Evolutionary conservation across 2,329 filamentous ascomycete genomes (phyloP).

Genomic region (Myriosclerotinia curreyana): DNA sequence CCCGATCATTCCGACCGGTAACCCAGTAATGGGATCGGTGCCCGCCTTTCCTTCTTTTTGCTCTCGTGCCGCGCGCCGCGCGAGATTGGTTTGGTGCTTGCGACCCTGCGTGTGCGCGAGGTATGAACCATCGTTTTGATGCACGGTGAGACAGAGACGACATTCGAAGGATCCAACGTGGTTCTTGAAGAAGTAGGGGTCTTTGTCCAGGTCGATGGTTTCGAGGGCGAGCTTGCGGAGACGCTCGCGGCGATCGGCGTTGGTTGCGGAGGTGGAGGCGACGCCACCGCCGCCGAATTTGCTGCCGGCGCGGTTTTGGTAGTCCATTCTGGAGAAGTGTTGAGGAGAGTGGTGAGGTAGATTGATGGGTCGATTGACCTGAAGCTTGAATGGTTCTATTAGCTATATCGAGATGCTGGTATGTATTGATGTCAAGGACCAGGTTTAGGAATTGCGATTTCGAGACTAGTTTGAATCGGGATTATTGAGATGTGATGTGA

Average conservation of each 20-base stretch:
- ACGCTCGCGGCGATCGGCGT: constrained; percentile 94
- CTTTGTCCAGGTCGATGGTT: constrained; percentile 98
- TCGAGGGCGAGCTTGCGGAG: constrained; percentile 97
- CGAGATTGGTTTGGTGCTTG: constrained; percentile 98
- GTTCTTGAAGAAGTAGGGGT: constrained; percentile 99
- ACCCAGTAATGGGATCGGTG: constrained; percentile 63
- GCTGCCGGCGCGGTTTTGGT: constrained; percentile 90
- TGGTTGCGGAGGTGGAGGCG: constrained; percentile 87
- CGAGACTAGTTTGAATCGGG: neutral
- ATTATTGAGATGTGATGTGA: constrained; percentile 1
- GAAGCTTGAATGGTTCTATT: neutral
- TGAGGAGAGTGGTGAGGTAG: constrained; percentile 3
- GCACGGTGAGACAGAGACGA: constrained; percentile 91
- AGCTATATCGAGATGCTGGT: neutral
- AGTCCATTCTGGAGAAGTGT: constrained; percentile 54
- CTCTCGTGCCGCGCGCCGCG: constrained; percentile 90
- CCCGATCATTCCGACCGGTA: constrained; percentile 74
- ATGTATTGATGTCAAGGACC: neutral
- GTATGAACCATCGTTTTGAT: constrained; percentile 98
- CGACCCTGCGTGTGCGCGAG: constrained; percentile 97
- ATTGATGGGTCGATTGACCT: neutral
- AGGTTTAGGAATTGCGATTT: neutral
- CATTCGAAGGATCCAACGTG: constrained; percentile 98
- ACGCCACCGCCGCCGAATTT: constrained; percentile 98
- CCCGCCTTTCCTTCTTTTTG: constrained; percentile 76